Evolutionary conservation across 106 monocot species (phyloP).

Genomic region (Acanthochlamys bracteata): DNA sequence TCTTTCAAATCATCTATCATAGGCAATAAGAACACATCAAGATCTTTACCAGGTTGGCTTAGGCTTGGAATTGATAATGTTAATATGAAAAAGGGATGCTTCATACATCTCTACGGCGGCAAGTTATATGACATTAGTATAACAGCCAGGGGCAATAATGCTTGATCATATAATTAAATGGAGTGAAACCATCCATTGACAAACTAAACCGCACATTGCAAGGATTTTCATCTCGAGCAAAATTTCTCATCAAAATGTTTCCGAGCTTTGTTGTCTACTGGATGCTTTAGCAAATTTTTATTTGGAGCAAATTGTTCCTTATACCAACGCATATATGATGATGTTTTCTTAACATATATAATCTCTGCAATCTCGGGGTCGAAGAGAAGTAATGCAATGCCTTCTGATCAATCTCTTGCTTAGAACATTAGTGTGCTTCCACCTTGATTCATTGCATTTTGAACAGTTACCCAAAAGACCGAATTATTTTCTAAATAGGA

Average conservation of each 20-base stretch:
- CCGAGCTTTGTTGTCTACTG: neutral
- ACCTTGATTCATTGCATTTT: neutral
- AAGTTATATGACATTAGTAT: too few relatives aligned
- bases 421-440: neutral
- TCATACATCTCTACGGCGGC: too few relatives aligned
- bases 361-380: neutral
- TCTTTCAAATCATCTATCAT: too few relatives aligned
- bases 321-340: neutral
- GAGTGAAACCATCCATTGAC: slow-evolving; percentile 13
- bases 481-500: neutral
- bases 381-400: slow-evolving; percentile 4
- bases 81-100: neutral
- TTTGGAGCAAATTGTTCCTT: neutral
- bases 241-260: neutral
- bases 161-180: neutral
- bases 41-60: too few relatives aligned
- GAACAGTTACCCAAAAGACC: neutral
- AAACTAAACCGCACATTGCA: slow-evolving; percentile 8
- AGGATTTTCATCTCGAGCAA: neutral
- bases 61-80: too few relatives aligned
- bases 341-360: slow-evolving; percentile 5
- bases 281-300: neutral
- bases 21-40: too few relatives aligned
- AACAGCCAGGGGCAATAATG: too few relatives aligned
- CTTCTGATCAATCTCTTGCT: neutral